Conservation (phyloP, 106 monocot genomes). For the Dioscorea zingiberensis region DNA sequence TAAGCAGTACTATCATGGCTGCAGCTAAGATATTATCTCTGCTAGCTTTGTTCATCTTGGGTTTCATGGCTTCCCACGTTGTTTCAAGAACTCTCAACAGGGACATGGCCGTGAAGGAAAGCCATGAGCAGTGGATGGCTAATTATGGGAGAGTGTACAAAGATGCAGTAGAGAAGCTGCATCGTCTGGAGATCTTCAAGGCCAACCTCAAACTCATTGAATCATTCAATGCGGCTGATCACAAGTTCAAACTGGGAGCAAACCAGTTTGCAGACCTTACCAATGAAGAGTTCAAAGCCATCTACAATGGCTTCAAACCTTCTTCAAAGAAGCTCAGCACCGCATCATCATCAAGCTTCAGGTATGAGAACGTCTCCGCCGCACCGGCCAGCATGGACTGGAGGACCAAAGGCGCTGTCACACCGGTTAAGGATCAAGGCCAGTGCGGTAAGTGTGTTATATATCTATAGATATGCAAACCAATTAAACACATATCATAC, state of each 20-base stretch:
- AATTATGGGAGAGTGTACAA: not conserved
- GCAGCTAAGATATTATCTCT: no score
- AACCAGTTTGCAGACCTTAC: constrained; percentile 1
- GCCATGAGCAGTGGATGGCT: no score
- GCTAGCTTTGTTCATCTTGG: no score
- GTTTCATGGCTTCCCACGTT: no score
- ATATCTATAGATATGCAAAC: constrained; percentile 1
- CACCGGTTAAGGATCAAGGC: constrained; percentile 8
- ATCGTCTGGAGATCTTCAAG: constrained; percentile 5
- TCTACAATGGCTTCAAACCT: not conserved
- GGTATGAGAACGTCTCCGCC: constrained; percentile 1
- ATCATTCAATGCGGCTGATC: constrained; percentile 3
- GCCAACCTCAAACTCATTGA: constrained; percentile 8
- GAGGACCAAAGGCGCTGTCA: constrained; percentile 5
- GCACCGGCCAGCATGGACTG: not conserved
- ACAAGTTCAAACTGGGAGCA: not conserved
- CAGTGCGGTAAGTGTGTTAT: constrained; percentile 2
- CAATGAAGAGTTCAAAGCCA: constrained; percentile 5
- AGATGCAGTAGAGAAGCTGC: not conserved
- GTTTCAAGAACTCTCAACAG: no score
- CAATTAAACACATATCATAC: no score
- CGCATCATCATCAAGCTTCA: not conserved
- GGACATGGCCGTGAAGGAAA: no score
- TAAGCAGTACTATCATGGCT: no score
- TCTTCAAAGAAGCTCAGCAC: not conserved